Evolutionary conservation across 163 green algal species (phyloP).

Genomic region (Scenedesmus sp.): DNA sequence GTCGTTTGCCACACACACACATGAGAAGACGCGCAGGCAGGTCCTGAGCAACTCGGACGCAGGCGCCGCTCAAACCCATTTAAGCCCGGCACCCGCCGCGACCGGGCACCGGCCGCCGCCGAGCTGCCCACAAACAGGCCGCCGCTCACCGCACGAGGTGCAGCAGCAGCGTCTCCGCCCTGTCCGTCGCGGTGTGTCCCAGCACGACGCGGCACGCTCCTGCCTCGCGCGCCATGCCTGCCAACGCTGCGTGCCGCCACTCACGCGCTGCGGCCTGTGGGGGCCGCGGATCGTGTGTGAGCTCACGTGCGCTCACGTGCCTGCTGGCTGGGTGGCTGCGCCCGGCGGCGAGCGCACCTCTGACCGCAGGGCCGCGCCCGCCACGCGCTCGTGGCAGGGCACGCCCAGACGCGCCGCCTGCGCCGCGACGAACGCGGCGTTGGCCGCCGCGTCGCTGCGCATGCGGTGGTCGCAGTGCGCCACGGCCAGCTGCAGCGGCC

Average conservation of each 20-base stretch:
- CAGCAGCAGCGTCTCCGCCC: constrained; percentile 61
- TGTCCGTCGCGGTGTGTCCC: constrained; percentile 62
- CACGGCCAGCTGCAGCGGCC: constrained; percentile 48
- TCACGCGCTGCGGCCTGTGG: constrained; percentile 47
- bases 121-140: too few species aligned
- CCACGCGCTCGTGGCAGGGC: background rate
- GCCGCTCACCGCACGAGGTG: constrained; percentile 56
- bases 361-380: background rate
- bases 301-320: background rate
- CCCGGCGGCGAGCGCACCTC: background rate
- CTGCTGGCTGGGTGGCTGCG: background rate
- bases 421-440: constrained; percentile 48
- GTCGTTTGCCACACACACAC: too few species aligned
- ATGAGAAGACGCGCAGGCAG: too few species aligned
- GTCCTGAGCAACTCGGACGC: too few species aligned
- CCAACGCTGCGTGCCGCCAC: constrained; percentile 56
- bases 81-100: too few species aligned
- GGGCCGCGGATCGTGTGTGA: background rate
- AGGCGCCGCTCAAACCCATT: too few species aligned
- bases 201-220: constrained; percentile 47
- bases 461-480: constrained; percentile 64
- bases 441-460: constrained; percentile 50
- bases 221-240: constrained; percentile 14
- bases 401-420: constrained; percentile 27
- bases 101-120: too few species aligned